Conservation (phyloP, 164 flowering plant species). For the Sedum album region DNA sequence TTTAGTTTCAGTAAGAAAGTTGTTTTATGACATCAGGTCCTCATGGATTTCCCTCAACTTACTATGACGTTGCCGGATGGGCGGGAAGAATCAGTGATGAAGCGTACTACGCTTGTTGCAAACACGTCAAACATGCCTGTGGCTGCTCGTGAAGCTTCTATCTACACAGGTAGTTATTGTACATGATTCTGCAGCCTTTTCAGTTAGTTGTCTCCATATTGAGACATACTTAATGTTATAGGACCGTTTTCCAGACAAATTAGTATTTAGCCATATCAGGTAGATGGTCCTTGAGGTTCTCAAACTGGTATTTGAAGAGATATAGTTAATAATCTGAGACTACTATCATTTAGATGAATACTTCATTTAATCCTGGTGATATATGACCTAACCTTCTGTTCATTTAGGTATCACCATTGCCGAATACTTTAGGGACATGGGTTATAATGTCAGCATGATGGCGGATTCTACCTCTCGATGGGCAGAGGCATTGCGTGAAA, state of each 20-base stretch:
- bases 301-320: too few relatives aligned
- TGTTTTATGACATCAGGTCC: conserved; percentile 45
- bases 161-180: conserved; percentile 92
- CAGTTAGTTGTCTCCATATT: not conserved
- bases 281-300: not conserved
- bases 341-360: not conserved
- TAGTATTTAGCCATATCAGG: too few relatives aligned
- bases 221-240: not conserved
- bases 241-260: too few relatives aligned
- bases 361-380: not conserved
- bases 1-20: not conserved
- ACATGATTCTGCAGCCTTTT: not conserved
- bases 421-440: conserved; percentile 85
- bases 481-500: conserved; percentile 99
- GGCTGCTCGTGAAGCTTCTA: conserved; percentile 99
- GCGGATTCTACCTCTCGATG: conserved; percentile 99
- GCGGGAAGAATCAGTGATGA: conserved; percentile 99
- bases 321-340: not conserved
- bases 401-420: conserved; percentile 85
- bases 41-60: conserved; percentile 99
- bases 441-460: conserved; percentile 96
- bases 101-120: conserved; percentile 99
- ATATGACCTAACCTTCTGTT: not conserved
- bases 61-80: conserved; percentile 99
- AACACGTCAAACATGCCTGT: conserved; percentile 99